Percentiles rank a stretch among this genome's conserved stretches.
These are phyloP conservation scores for Helichrysum umbraculigerum DNA, from an alignment of 129 eudicot species.

Conservation along the genomic window DNA sequence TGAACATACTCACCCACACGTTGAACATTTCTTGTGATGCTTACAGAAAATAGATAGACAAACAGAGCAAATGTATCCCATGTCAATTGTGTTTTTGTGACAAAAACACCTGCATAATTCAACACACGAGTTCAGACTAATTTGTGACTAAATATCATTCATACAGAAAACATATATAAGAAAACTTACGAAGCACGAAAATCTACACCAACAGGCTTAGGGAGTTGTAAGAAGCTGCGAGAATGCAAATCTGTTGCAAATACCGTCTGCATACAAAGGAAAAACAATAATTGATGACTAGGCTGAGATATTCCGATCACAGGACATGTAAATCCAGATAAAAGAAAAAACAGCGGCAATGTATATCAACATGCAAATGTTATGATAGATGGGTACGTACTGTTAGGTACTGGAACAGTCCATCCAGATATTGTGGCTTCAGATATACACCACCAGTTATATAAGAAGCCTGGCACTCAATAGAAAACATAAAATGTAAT, in stretches of 20 bases:
- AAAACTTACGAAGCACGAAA: conserved; percentile 96
- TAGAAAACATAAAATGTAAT: background rate
- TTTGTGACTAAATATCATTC: background rate
- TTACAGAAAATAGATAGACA: conserved; percentile 86
- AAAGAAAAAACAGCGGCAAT: background rate
- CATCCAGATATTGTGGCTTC: conserved; percentile 77
- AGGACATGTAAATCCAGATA: background rate
- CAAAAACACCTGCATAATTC: conserved; percentile 77
- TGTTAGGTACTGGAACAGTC: conserved; percentile 77
- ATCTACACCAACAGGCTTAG: conserved; percentile 94
- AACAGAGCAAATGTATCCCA: conserved; percentile 96
- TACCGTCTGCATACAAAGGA: conserved; percentile 60
- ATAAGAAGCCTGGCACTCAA: conserved; percentile 69
- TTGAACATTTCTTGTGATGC: conserved; percentile 94
- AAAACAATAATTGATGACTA: background rate
- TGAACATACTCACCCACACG: conserved; percentile 77
- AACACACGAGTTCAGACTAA: conserved; percentile 9
- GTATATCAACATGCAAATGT: background rate
- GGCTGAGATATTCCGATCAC: background rate
- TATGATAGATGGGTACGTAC: conserved; percentile 37
- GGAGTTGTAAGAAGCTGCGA: conserved; percentile 83
- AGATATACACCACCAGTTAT: conserved; percentile 95
- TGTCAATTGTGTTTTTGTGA: conserved; percentile 88
- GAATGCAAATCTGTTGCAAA: conserved; percentile 94
- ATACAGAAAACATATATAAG: background rate